These are phyloP conservation scores for Boletus coccyginus DNA, from an alignment of 768 basidiomycete genomes.

Conservation along the genomic window DNA sequence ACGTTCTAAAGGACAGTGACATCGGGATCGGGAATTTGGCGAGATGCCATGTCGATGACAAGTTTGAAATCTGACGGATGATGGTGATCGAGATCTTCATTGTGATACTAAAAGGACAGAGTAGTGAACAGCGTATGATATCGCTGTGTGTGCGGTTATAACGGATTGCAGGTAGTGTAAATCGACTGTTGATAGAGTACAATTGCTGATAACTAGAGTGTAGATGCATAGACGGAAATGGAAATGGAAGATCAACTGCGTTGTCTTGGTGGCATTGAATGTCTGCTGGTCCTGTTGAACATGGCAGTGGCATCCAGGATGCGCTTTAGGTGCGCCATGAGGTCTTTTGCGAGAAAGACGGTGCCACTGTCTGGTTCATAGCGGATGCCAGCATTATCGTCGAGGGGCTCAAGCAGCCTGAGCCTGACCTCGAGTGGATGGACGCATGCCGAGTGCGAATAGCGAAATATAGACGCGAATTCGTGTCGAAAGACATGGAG, in stretches of 20 bases:
- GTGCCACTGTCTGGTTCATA: slow-evolving; percentile 61
- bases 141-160: neutral
- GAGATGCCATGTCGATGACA: slow-evolving; percentile 1
- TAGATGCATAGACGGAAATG: slow-evolving; percentile 3
- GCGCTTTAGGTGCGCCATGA: slow-evolving; percentile 26
- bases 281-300: slow-evolving; percentile 10
- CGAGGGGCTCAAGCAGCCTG: slow-evolving; percentile 49
- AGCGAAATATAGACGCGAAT: slow-evolving; percentile 63
- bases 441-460: slow-evolving; percentile 45
- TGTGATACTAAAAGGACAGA: neutral
- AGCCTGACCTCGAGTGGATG: slow-evolving; percentile 37
- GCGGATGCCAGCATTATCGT: slow-evolving; percentile 42
- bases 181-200: slow-evolving; percentile 17
- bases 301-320: slow-evolving; percentile 27
- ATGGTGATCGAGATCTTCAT: neutral
- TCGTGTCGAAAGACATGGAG: slow-evolving; percentile 43
- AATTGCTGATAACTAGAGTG: slow-evolving; percentile 5
- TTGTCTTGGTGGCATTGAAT: slow-evolving; percentile 3
- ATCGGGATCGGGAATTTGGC: slow-evolving; percentile 5
- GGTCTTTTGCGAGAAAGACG: slow-evolving; percentile 55
- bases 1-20: slow-evolving; percentile 3
- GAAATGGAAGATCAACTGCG: slow-evolving; percentile 6
- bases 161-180: neutral
- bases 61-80: neutral
- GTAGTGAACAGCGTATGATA: neutral